Evolutionary conservation across 2,329 filamentous ascomycete species (phyloP).

Genomic region (Monosporascus ibericus): DNA sequence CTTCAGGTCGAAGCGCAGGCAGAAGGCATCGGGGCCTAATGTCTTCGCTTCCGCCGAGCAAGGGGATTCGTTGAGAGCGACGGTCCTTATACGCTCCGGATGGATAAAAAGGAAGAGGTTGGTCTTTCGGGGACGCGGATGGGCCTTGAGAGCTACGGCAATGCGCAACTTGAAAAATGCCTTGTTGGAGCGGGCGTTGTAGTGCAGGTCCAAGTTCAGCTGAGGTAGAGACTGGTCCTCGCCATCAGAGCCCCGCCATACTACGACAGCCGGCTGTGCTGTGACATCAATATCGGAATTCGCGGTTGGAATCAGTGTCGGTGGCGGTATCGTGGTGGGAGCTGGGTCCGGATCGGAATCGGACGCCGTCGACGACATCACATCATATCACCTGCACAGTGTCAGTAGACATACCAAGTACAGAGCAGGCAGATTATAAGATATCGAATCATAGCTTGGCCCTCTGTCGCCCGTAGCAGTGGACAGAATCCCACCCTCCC

Average conservation of each 20-base stretch:
- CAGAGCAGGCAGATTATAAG: neutral
- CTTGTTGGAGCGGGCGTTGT: constrained; percentile 9
- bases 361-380: constrained; percentile 11
- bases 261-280: constrained; percentile 5
- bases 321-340: neutral
- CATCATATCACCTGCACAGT: constrained; percentile 6
- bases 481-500: constrained; percentile 13
- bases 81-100: constrained; percentile 8
- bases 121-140: constrained; percentile 6
- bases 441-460: constrained; percentile 1
- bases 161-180: constrained; percentile 10
- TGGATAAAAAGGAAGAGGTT: constrained; percentile 9
- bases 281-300: constrained; percentile 9
- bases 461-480: constrained; percentile 5
- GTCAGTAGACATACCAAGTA: neutral
- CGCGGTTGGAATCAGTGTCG: neutral
- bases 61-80: constrained; percentile 9
- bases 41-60: constrained; percentile 2
- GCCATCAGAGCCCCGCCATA: constrained; percentile 5
- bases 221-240: constrained; percentile 3
- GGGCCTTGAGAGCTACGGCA: constrained; percentile 8
- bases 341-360: constrained; percentile 5
- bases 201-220: constrained; percentile 9
- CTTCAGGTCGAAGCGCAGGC: constrained; percentile 9
- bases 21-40: constrained; percentile 8